Conservation (phyloP, 441 rosid genomes). For the Pelargonium hybrid region DNA sequence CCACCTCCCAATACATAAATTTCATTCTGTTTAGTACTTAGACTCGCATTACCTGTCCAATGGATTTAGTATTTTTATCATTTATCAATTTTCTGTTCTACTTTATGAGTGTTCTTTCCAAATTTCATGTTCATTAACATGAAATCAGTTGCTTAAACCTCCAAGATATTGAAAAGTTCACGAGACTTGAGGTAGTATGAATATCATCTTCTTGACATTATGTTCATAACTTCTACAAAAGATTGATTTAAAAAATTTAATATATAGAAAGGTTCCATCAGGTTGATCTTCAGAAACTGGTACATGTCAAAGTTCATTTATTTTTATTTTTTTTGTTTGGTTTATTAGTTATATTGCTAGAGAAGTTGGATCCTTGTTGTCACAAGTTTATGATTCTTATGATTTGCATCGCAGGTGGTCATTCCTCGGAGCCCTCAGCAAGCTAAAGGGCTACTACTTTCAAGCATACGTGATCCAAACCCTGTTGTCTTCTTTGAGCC, state of each 20-base stretch:
- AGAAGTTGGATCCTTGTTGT: neutral
- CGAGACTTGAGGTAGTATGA: too few relatives aligned
- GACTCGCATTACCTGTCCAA: neutral
- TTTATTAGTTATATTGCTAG: neutral
- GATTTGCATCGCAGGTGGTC: slow-evolving; percentile 40
- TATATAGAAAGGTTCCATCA: neutral
- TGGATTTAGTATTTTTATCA: neutral
- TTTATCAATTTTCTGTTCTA: neutral
- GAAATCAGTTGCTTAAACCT: neutral
- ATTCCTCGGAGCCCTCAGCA: slow-evolving; percentile 75
- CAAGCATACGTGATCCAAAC: slow-evolving; percentile 71
- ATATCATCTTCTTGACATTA: neutral
- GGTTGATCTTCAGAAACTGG: too few relatives aligned
- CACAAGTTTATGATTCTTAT: neutral
- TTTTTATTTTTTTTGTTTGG: too few relatives aligned
- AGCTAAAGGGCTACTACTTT: slow-evolving; percentile 74
- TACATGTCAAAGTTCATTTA: neutral
- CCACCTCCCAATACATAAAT: too few relatives aligned
- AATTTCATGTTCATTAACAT: neutral
- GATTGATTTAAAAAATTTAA: neutral
- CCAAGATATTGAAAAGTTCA: neutral
- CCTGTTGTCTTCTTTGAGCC: slow-evolving; percentile 88
- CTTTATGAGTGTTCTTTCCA: neutral
- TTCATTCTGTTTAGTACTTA: neutral
- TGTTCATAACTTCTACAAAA: neutral